Percentiles rank a stretch among this genome's conserved stretches.
Evolutionary conservation across 257 asterid genomes (phyloP).

Genomic region (Przewalskia tangutica): DNA sequence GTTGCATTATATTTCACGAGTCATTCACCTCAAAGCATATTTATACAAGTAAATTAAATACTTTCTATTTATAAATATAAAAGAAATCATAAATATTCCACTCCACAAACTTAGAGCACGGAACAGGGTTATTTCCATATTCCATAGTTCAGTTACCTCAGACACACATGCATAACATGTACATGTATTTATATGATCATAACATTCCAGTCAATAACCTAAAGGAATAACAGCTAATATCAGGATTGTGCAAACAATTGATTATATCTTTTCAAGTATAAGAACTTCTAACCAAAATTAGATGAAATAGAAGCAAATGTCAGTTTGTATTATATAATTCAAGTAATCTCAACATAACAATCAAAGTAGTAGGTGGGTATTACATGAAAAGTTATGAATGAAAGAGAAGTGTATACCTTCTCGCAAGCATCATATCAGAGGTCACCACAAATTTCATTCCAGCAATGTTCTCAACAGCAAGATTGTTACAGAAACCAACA

Average conservation of each 20-base stretch:
- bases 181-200: neutral
- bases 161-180: neutral
- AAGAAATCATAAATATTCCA: neutral
- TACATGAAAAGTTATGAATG: neutral
- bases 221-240: neutral
- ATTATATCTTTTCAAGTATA: neutral
- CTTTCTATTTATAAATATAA: neutral
- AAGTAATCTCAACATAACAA: neutral
- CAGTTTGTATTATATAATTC: neutral
- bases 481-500: conserved; percentile 82
- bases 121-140: neutral
- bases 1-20: conserved; percentile 18
- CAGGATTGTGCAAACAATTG: neutral
- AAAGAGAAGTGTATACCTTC: conserved; percentile 37
- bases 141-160: neutral
- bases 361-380: neutral
- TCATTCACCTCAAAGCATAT: conserved; percentile 4
- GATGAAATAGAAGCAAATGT: neutral
- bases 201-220: neutral
- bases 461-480: conserved; percentile 85
- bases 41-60: neutral
- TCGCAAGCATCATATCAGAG: conserved; percentile 87
- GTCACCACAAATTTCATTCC: conserved; percentile 87
- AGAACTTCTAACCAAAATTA: neutral
- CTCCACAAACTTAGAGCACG: neutral